A percentile compares a stretch with the other conserved stretches of the same genome.
Evolutionary conservation across 2,329 filamentous ascomycete species (phyloP).

Genomic region (Monilinia laxa): DNA sequence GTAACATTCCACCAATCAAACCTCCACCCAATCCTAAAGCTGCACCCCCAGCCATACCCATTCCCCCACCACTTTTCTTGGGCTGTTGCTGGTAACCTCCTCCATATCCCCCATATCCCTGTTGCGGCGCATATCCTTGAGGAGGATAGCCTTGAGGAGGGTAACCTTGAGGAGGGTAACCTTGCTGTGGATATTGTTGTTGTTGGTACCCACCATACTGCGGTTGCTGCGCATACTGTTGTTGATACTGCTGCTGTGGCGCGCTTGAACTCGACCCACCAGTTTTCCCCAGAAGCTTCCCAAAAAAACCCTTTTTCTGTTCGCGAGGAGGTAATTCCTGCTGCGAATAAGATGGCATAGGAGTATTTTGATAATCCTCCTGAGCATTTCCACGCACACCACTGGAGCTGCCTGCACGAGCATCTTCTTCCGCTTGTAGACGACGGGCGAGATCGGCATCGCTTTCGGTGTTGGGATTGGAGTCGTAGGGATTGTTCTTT

Average conservation of each 20-base stretch:
- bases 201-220: slow-evolving; percentile 26
- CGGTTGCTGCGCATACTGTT: slow-evolving; percentile 19
- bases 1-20: slow-evolving; percentile 71
- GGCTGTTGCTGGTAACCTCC: slow-evolving; percentile 41
- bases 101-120: slow-evolving; percentile 38
- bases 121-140: slow-evolving; percentile 39
- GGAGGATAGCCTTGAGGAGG: slow-evolving; percentile 41
- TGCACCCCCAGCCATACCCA: slow-evolving; percentile 72
- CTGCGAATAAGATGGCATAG: slow-evolving; percentile 33
- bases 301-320: slow-evolving; percentile 48
- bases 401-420: slow-evolving; percentile 44
- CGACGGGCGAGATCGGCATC: slow-evolving; percentile 74
- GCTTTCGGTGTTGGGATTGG: slow-evolving; percentile 46
- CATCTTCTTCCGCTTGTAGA: slow-evolving; percentile 82
- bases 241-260: slow-evolving; percentile 35
- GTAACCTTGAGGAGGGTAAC: slow-evolving; percentile 37
- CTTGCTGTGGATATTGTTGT: slow-evolving; percentile 42
- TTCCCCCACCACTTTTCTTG: slow-evolving; percentile 48
- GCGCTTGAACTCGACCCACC: slow-evolving; percentile 24
- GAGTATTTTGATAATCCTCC: slow-evolving; percentile 35
- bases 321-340: slow-evolving; percentile 47
- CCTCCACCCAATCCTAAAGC: slow-evolving; percentile 80
- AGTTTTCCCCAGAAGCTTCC: slow-evolving; percentile 50
- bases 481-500: slow-evolving; percentile 71
- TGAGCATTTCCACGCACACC: slow-evolving; percentile 27